Evolutionary conservation across 2,329 filamentous ascomycete genomes (phyloP).

Genomic region (Exserohilum turcica): DNA sequence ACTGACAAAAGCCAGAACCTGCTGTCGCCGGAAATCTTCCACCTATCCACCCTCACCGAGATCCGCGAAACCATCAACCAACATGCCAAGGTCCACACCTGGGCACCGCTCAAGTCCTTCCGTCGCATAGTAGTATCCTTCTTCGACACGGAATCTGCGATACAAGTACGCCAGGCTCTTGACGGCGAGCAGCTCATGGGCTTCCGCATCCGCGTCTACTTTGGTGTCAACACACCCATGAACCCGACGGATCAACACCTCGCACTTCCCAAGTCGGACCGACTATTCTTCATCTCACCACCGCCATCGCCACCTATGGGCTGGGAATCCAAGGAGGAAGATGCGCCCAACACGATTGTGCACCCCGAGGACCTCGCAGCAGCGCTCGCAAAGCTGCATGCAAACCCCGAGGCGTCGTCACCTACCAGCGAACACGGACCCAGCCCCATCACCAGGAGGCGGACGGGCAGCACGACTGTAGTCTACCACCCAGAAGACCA

Average conservation of each 20-base stretch:
- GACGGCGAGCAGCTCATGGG: conserved; percentile 77
- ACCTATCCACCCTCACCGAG: conserved; percentile 71
- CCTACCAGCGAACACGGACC: conserved; percentile 32
- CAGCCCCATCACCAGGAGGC: conserved; percentile 30
- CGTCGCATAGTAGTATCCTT: conserved; percentile 81
- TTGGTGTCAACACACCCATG: conserved; percentile 46
- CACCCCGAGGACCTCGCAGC: conserved; percentile 65
- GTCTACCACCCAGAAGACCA: conserved; percentile 68
- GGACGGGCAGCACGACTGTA: conserved; percentile 62
- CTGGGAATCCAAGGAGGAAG: conserved; percentile 67
- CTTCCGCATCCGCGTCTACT: conserved; percentile 52
- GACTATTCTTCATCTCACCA: conserved; percentile 70
- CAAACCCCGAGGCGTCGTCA: conserved; percentile 35
- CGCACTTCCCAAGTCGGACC: conserved; percentile 60
- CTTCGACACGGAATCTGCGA: conserved; percentile 70
- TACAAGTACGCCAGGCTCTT: conserved; percentile 72
- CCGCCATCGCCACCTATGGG: conserved; percentile 68
- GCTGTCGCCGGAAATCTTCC: conserved; percentile 73
- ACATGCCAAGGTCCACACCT: conserved; percentile 75
- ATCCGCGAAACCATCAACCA: conserved; percentile 73
- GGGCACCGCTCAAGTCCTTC: conserved; percentile 81
- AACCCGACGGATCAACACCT: conserved; percentile 48
- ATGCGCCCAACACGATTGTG: conserved; percentile 68
- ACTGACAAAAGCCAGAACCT: conserved; percentile 61
- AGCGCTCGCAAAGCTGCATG: conserved; percentile 60